Base-by-base conservation (phyloP, 1,139 yeast genomes). In the Ashbya aceris region DNA sequence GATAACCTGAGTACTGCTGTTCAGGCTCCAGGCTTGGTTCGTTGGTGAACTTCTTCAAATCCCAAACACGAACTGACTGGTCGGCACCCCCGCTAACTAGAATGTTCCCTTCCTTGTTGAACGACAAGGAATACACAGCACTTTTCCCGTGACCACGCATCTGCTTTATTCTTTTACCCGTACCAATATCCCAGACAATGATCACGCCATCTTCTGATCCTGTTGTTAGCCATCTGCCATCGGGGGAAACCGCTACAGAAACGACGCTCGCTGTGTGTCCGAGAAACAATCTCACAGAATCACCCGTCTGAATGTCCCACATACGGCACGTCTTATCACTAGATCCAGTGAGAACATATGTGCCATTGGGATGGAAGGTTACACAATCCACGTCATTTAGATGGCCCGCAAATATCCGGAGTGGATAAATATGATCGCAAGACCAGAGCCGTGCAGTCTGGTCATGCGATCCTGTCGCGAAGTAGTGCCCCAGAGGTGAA, bases 391-490 rank as follows among this genome's bases (percentile, higher is more conserved):
- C 98, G 66, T 93, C 99, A 56, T 87, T 84, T 53, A 89, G 74
- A 64, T 93, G 99, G 0, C 99, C 99, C 0, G 97, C 97, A 69
- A 93, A 89, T 31, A 93, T 86, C 52, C 98, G 72, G 52, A 93
- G 71, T 29, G 98, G 97, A 60, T 91, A 89, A 37, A 93, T 89
- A 64, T 93, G 99, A 62, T 93, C 98, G 48, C 96, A 87, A 31
- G 96, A 89, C 99, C 99, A 93, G 46, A 93, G 70, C 49, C 97
- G 72, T 0, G 97, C 98, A 0, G 98, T 93, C 61, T 89, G 96
- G 59, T 93, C 99, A 58, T 89, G 96, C 3, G 96, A 86, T 0
- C 95, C 96, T 0, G 96, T 87, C 9, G 94, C 96, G 64, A 93
- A 93, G 66, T 93, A 93, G 65, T 91, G 97, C 2, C 98, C 98